Percentiles rank a stretch among this genome's conserved stretches.
phyloP scores from a whole-genome alignment of 768 basidiomycete species.

The Austroboletus eburneus region DNA sequence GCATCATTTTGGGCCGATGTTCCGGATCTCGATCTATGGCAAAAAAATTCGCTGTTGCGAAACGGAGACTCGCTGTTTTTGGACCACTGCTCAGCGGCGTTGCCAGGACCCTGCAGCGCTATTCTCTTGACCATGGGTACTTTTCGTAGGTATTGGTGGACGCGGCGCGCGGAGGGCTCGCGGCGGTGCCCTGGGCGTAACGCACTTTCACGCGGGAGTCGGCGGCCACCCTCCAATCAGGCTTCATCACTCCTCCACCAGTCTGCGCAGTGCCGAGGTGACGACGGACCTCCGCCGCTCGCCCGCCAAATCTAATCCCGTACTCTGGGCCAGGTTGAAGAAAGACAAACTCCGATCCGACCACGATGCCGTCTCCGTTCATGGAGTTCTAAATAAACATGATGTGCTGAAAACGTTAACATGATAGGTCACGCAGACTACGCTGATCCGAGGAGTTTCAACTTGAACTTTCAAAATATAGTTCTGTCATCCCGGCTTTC shows the following conservation, averaged over 20 bases:
- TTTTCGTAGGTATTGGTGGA: constrained; percentile 5
- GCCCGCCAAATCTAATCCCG: too few species aligned
- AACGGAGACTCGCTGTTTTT: constrained; percentile 29
- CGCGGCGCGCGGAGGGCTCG: constrained; percentile 24
- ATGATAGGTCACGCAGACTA: neutral
- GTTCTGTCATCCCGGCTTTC: too few species aligned
- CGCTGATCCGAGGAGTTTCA: constrained; percentile 18
- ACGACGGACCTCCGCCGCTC: too few species aligned
- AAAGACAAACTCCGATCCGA: too few species aligned
- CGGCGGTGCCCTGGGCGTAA: constrained; percentile 3
- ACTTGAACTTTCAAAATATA: neutral
- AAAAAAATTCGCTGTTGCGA: constrained; percentile 22
- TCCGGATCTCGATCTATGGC: constrained; percentile 26
- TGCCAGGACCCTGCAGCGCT: constrained; percentile 22
- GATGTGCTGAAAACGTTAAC: neutral
- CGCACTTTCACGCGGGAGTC: too few species aligned
- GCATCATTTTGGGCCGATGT: constrained; percentile 23
- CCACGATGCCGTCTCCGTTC: neutral
- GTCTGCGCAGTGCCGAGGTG: too few species aligned
- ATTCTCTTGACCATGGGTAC: constrained; percentile 3
- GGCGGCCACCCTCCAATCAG: too few species aligned
- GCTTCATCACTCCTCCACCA: too few species aligned
- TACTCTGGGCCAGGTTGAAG: too few species aligned
- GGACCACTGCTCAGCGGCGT: constrained; percentile 28
- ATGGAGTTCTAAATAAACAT: neutral